Percentiles rank a stretch among this genome's conserved stretches.
Conservation (phyloP, 768 basidiomycete genomes). For the Macrolepiota fuliginosa region DNA sequence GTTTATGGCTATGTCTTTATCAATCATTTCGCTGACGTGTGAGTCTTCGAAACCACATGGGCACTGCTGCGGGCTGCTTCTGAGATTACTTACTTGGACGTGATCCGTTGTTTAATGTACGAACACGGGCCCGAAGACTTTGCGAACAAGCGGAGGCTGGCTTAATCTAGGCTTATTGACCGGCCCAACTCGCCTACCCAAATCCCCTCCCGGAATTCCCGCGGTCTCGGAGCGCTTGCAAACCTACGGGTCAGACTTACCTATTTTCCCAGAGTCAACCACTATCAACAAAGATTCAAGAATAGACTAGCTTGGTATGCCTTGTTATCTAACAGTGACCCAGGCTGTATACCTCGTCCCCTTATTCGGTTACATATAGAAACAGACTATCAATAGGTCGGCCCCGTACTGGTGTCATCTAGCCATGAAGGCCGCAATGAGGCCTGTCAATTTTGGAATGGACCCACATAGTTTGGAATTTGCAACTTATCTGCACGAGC, state of each 20-base stretch:
- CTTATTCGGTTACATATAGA: background rate
- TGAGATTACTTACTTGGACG: background rate
- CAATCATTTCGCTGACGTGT: background rate
- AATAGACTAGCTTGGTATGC: background rate
- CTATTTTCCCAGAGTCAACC: background rate
- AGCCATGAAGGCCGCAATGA: background rate
- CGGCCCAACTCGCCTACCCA: background rate
- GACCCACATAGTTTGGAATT: background rate
- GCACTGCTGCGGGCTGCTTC: background rate
- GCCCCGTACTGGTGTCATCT: background rate
- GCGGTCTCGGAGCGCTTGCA: background rate
- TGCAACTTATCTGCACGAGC: background rate
- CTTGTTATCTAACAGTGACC: background rate
- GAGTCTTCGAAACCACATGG: background rate
- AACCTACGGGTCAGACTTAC: background rate
- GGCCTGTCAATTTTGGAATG: background rate
- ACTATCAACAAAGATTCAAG: background rate
- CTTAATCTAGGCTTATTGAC: too few relatives aligned
- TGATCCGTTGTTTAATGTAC: background rate
- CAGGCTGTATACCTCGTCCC: background rate
- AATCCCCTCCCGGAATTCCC: background rate
- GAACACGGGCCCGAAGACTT: background rate
- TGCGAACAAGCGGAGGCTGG: too few relatives aligned
- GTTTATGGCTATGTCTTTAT: background rate
- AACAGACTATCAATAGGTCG: background rate